A percentile compares a stretch with the other conserved stretches of the same genome.
phyloP scores from a whole-genome alignment of 192 early-diverging fungal species.

The Coemansia sp. region DNA sequence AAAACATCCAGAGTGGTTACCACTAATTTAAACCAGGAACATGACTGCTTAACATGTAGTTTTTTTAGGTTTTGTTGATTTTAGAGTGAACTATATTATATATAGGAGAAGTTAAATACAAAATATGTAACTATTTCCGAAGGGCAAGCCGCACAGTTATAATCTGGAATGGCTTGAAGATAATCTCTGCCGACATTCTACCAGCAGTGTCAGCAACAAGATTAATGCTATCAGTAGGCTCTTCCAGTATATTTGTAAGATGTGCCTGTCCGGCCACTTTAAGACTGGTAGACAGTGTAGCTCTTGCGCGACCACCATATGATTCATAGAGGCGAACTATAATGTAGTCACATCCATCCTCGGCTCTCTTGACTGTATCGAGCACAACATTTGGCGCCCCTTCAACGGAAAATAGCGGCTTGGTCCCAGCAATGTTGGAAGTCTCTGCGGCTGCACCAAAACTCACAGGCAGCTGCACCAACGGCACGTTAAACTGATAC shows the following conservation, averaged over 20 bases:
- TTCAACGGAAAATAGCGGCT: slow-evolving; percentile 20
- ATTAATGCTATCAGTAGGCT: slow-evolving; percentile 9
- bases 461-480: slow-evolving; percentile 54
- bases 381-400: slow-evolving; percentile 73
- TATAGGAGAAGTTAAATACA: background rate
- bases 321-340: slow-evolving; percentile 89
- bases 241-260: slow-evolving; percentile 46
- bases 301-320: slow-evolving; percentile 69
- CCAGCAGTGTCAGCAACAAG: background rate
- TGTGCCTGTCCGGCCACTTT: slow-evolving; percentile 8
- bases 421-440: background rate
- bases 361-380: slow-evolving; percentile 89
- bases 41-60: too few relatives aligned
- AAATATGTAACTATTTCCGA: background rate
- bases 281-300: slow-evolving; percentile 23
- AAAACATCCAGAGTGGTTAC: too few relatives aligned
- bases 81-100: too few relatives aligned
- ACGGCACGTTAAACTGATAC: slow-evolving; percentile 87
- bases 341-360: slow-evolving; percentile 66
- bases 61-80: too few relatives aligned
- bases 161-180: slow-evolving; percentile 42
- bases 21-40: too few relatives aligned
- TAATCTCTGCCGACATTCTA: slow-evolving; percentile 7
- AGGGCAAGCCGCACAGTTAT: background rate
- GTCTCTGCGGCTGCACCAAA: background rate